Evolutionary conservation across 352 stramenopile species (phyloP).

Genomic region (Pelagophyceae sp.): DNA sequence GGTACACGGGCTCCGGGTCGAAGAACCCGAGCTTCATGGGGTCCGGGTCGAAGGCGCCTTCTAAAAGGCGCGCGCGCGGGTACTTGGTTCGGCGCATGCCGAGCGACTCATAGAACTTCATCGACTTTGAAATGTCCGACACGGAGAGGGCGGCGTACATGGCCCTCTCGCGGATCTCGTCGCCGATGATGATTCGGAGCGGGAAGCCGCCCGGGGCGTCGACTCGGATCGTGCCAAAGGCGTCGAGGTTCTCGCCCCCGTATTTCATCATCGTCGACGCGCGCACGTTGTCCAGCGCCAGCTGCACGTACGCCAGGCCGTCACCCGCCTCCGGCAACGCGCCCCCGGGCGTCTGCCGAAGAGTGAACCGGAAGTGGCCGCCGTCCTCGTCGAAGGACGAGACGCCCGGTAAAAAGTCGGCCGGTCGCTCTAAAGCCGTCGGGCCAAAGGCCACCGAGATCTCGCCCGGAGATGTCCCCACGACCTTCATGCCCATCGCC

Average conservation of each 20-base stretch:
- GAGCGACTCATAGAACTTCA: not conserved
- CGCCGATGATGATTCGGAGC: not conserved
- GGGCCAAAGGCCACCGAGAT: not conserved
- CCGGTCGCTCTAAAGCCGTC: not conserved
- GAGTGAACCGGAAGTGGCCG: not conserved
- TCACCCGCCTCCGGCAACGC: not conserved
- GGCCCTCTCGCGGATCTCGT: not conserved
- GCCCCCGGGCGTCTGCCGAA: not conserved
- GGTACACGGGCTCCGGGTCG: not conserved
- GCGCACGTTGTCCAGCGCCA: not conserved
- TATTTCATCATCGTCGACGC: not conserved
- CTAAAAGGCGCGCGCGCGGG: not conserved
- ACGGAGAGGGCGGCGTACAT: constrained; percentile 10
- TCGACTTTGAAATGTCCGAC: not conserved
- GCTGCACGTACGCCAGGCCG: constrained; percentile 9
- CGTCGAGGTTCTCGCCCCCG: constrained; percentile 3
- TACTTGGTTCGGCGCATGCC: not conserved
- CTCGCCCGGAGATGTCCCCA: not conserved
- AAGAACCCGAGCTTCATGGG: no score
- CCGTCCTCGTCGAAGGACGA: constrained; percentile 17
- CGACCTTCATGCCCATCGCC: not conserved
- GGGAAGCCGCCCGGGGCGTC: constrained; percentile 2
- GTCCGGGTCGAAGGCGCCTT: constrained; percentile 1
- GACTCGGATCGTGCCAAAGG: not conserved
- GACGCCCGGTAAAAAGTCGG: constrained; percentile 4